Conservation (phyloP, 306 rosid genomes). For the Castanea sativa region DNA sequence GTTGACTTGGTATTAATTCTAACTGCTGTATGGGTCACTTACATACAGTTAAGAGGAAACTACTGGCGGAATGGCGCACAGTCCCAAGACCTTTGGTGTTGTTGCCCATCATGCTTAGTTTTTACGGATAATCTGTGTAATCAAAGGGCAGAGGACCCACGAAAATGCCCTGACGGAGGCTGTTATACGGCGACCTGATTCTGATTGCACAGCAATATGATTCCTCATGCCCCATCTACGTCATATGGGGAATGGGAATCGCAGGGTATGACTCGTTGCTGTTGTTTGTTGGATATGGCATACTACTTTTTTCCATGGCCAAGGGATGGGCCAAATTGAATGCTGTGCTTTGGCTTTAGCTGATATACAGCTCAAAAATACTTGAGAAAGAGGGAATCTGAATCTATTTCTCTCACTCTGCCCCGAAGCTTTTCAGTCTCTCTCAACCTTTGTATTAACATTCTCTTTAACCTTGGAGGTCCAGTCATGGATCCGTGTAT, state of each 20-base stretch:
- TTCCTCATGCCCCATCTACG: slow-evolving; percentile 28
- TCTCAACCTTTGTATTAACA: slow-evolving; percentile 47
- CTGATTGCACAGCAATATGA: slow-evolving; percentile 3
- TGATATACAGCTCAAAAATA: slow-evolving; percentile 37
- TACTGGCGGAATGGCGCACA: not conserved
- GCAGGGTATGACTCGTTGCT: slow-evolving; percentile 19
- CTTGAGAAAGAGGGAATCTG: slow-evolving; percentile 23
- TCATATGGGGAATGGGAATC: slow-evolving; percentile 28
- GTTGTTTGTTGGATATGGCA: slow-evolving; percentile 12
- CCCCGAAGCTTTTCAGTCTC: slow-evolving; percentile 35
- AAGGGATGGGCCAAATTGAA: slow-evolving; percentile 45
- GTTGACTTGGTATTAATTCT: no score
- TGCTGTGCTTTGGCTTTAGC: slow-evolving; percentile 6
- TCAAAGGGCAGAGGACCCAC: not conserved
- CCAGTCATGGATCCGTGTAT: not conserved
- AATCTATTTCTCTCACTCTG: slow-evolving; percentile 42
- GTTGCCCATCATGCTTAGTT: slow-evolving; percentile 1
- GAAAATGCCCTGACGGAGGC: slow-evolving; percentile 33
- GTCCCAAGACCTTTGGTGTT: not conserved
- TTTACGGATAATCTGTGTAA: not conserved
- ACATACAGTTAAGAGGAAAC: not conserved
- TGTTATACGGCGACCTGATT: slow-evolving; percentile 20
- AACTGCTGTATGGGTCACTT: no score
- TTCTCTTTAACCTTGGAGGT: slow-evolving; percentile 31
- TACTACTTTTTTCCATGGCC: slow-evolving; percentile 42